Conservation (phyloP, 2,329 filamentous ascomycete genomes). For the Remersonia thermophila region DNA sequence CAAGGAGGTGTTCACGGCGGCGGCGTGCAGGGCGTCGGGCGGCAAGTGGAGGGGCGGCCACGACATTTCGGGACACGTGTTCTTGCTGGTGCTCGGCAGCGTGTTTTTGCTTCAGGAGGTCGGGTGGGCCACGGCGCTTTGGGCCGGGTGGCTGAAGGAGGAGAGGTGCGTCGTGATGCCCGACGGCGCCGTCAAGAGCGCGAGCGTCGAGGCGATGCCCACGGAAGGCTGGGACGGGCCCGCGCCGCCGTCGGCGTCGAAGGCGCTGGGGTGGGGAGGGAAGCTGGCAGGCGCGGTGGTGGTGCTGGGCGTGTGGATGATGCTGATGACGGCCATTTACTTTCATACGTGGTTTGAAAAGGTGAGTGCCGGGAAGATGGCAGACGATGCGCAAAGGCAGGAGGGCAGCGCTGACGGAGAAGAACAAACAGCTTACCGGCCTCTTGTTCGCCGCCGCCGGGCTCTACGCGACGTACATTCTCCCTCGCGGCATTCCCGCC, state of each 20-base stretch:
- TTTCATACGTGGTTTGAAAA: conserved; percentile 99
- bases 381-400: too few species aligned
- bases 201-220: conserved; percentile 33
- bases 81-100: conserved; percentile 76
- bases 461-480: conserved; percentile 38
- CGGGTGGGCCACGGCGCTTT: conserved; percentile 41
- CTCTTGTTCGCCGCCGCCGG: conserved; percentile 35
- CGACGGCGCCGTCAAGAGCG: conserved; percentile 54
- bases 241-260: conserved; percentile 10
- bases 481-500: conserved; percentile 38
- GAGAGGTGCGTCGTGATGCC: conserved; percentile 53
- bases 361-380: conserved; percentile 35
- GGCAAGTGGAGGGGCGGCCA: conserved; percentile 87
- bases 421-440: conserved; percentile 35
- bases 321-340: conserved; percentile 96
- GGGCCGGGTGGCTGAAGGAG: conserved; percentile 36
- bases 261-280: conserved; percentile 32
- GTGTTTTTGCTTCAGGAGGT: conserved; percentile 74
- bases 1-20: conserved; percentile 51
- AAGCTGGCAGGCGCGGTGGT: conserved; percentile 52
- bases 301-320: conserved; percentile 78
- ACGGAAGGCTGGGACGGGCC: conserved; percentile 17
- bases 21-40: conserved; percentile 70
- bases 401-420: too few species aligned
- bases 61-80: conserved; percentile 92